Conservation (phyloP, 352 stramenopile genomes). For the Phytophthora kernoviae region DNA sequence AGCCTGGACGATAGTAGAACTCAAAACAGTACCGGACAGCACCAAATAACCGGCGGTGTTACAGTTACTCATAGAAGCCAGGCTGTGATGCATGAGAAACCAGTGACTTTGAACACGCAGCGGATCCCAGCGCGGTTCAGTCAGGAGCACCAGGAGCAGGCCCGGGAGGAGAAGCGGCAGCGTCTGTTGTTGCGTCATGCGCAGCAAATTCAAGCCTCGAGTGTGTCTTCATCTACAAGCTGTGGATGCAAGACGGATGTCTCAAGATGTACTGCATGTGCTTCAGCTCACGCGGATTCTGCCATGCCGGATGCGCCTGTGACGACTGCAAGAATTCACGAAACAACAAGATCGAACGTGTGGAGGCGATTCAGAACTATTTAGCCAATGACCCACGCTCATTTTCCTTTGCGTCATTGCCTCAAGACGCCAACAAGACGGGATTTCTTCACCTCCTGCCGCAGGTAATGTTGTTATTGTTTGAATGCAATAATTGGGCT, state of each 20-base stretch:
- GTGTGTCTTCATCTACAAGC: conserved; percentile 70
- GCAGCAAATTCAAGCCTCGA: conserved; percentile 75
- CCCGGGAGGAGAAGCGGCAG: conserved; percentile 50
- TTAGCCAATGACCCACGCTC: conserved; percentile 75
- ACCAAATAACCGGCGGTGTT: neutral
- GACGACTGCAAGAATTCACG: conserved; percentile 79
- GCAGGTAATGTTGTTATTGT: conserved; percentile 35
- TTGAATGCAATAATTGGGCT: neutral
- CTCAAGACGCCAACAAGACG: conserved; percentile 29
- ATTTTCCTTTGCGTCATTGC: conserved; percentile 65
- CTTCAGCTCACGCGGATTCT: conserved; percentile 85
- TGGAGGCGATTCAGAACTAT: conserved; percentile 79
- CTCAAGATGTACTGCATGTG: conserved; percentile 90
- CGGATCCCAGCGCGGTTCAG: conserved; percentile 17
- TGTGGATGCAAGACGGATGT: conserved; percentile 88
- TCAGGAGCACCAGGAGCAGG: conserved; percentile 31
- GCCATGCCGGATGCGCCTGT: conserved; percentile 68
- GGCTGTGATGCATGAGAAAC: neutral
- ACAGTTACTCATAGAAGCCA: neutral
- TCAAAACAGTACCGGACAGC: neutral
- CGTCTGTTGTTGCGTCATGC: conserved; percentile 60
- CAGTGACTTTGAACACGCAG: conserved; percentile 11
- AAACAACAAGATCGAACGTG: conserved; percentile 57
- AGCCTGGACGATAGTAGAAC: conserved; percentile 19
- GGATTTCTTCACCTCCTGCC: conserved; percentile 77